A percentile compares a stretch with the other conserved stretches of the same genome.
These are phyloP conservation scores for Lotus japonicus DNA, from an alignment of 306 rosid genomes.

Conservation along the genomic window DNA sequence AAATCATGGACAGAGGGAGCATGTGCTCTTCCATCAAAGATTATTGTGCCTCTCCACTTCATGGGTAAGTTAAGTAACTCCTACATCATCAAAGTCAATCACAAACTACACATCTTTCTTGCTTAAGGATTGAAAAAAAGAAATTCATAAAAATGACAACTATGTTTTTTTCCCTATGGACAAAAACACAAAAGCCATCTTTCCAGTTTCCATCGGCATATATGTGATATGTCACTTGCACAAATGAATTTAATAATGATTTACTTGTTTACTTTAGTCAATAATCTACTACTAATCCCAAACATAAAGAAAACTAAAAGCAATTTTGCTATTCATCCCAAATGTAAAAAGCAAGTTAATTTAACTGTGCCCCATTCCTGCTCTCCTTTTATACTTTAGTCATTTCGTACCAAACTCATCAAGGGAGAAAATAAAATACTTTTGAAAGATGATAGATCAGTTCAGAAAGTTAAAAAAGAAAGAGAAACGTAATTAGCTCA, in stretches of 20 bases:
- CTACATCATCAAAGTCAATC: background rate
- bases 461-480: background rate
- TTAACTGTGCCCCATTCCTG: background rate
- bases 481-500: background rate
- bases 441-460: background rate
- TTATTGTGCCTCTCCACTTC: constrained; percentile 20
- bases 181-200: background rate
- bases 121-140: constrained; percentile 13
- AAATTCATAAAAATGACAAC: background rate
- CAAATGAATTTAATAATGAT: background rate
- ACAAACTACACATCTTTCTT: background rate
- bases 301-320: background rate
- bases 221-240: background rate
- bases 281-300: background rate
- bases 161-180: background rate
- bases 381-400: constrained; percentile 17
- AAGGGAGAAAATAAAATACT: background rate
- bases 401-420: constrained; percentile 19
- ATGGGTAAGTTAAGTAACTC: background rate
- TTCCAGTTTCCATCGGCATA: background rate
- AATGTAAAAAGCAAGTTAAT: background rate
- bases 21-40: constrained; percentile 17
- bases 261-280: background rate
- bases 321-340: background rate
- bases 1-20: constrained; percentile 11